Evolutionary conservation across 1,139 yeast species (phyloP).

Genomic region (Nakaseomyces nivariensis): DNA sequence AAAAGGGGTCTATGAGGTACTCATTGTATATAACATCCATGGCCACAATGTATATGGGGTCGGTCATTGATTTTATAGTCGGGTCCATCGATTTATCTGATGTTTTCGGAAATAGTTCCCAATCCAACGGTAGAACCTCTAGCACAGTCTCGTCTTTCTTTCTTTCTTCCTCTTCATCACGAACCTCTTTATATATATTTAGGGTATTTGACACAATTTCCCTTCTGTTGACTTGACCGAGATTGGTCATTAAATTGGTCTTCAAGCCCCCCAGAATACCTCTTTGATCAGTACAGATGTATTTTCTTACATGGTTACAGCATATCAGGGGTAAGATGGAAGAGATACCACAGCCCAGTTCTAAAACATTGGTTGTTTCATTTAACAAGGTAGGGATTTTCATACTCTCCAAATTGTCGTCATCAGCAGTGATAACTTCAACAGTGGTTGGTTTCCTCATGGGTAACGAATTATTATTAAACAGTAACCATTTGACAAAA

Average conservation of each 20-base stretch:
- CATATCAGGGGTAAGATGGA: conserved; percentile 22
- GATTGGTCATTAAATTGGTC: conserved; percentile 20
- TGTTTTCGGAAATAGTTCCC: conserved; percentile 17
- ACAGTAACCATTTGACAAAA: conserved; percentile 26
- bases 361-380: conserved; percentile 15
- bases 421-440: background rate
- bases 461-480: conserved; percentile 12
- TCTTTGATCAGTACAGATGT: conserved; percentile 27
- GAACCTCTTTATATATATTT: background rate
- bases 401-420: background rate
- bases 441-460: conserved; percentile 13
- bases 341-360: conserved; percentile 27
- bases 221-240: conserved; percentile 17
- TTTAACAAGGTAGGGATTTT: conserved; percentile 5
- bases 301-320: conserved; percentile 23
- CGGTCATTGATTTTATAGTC: conserved; percentile 2
- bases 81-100: conserved; percentile 6
- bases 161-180: background rate
- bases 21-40: conserved; percentile 31
- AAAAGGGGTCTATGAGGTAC: conserved; percentile 24
- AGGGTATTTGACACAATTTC: conserved; percentile 10
- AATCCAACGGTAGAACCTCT: conserved; percentile 24
- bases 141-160: conserved; percentile 4
- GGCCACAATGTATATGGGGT: conserved; percentile 19
- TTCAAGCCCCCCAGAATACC: conserved; percentile 23